Evolutionary conservation across 2,329 filamentous ascomycete genomes (phyloP), one percentile per base, ranked within the genome.

Genomic region (Penicillium sp.): DNA sequence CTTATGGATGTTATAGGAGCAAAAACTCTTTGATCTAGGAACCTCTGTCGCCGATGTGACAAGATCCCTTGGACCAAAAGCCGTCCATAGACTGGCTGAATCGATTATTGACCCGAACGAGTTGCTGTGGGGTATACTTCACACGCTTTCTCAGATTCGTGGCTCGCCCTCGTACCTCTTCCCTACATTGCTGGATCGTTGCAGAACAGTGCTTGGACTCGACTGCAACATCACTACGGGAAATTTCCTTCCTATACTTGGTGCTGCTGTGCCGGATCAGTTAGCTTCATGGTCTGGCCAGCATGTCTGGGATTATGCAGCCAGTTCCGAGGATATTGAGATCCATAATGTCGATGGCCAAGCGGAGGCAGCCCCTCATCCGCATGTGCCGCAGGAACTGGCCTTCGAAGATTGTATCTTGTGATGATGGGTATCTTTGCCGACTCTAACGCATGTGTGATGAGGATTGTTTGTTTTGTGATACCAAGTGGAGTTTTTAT

Each of bases 91-190:
- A 7, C 63, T 73, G 9, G 63, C 70, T n/a, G 68, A 73, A 39
- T 67, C 67, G 6, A 62, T 66, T 5, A 53, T 72, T 53, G 69
- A 73, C 36, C 68, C 70, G 11, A 69, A 69, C 23, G 68, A 76
- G 41, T 66, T 76, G 15, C 67, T 76, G 23, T 75, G 73, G 71
- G 72, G 72, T 8, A 73, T 76, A n/a, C 62, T 75, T 16, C 70
- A 68, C 45, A 73, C 70, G 3, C 65, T 75, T 4, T 72, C 70
- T 23, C 70, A 71, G 21, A 76, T 75, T 44, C 71, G 73, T n/a
- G 72, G 72, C 27, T 74, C 72, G 21, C 69, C 70, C 16, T 75
- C 72, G 0, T 72, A 75, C 55, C 66, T 75, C 19, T 73, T 75
- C 40, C 72, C 72, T 0, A 39, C 65, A 4, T 59, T 75, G 0